Base-by-base conservation (phyloP, 345 rosid species). In the Aurinia saxatilis region DNA sequence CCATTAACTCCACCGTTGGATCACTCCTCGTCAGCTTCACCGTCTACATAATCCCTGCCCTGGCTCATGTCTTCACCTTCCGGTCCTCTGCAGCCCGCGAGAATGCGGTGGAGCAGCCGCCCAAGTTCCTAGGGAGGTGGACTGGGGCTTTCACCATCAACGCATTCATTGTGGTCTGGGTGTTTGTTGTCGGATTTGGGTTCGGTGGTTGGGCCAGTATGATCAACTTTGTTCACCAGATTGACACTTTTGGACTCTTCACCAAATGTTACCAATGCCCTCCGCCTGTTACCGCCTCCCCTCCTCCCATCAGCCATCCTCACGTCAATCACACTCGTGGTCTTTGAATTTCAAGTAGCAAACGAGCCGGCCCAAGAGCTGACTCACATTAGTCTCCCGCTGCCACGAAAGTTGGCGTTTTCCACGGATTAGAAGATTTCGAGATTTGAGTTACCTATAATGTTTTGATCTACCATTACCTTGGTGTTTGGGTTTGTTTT, bases 11-110 rank as follows among this genome's bases (percentile, higher is more conserved):
- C 6, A 81, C 99, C 55, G 97, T 93, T 11, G 99, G 99, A 21
- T 85, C 99, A 0, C 96, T 93, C 45, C 97, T 93, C 0, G 99
- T 93, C 19, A 90, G 97, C 85, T 93, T 93, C 87, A 93, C 99
- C 1, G 99, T 93, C 73, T 93, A 93, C 78, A 90, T 93, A 70
- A 93, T 93, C 70, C 99, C 99, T 33, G 91, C 99, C 16, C 73
- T 93, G 7, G 99, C 99, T 39, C 81, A 93, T 71, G 78, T 80
- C 56, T 90, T 85, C 87, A 93, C 99, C 47, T 93, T 87, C 86
- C 77, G 65, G 39, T 90, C 97, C 5, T 80, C 99, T 0, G 78
- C 93, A 0, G 87, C 96, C 2, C 76, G 98, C n/a, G 98, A 92
- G 95, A 93, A 87, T 65, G 99, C 99, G 0, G 86, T 90, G 68